A percentile compares a stretch with the other conserved stretches of the same genome.
phyloP scores from a whole-genome alignment of 768 basidiomycete genomes.

The Naganishia onofrii region DNA sequence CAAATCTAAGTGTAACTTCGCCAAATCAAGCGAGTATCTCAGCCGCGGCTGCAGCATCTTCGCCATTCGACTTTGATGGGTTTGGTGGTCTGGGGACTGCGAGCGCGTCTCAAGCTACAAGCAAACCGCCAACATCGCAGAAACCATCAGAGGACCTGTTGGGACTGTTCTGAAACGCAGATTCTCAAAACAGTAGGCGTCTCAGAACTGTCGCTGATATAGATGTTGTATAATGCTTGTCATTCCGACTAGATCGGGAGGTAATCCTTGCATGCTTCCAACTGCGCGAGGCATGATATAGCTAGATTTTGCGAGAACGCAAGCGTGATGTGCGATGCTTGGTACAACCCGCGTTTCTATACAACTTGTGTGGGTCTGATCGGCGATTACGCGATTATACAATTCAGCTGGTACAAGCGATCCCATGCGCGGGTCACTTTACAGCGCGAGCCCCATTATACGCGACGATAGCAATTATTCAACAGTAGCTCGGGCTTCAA shows the following conservation, averaged over 20 bases:
- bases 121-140: neutral
- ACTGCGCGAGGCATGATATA: constrained; percentile 1
- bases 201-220: too few relatives aligned
- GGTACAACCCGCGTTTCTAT: neutral
- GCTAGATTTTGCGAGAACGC: neutral
- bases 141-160: constrained; percentile 17
- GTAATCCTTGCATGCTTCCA: neutral
- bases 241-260: neutral
- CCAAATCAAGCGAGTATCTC: constrained; percentile 8
- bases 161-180: neutral
- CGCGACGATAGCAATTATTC: constrained; percentile 3
- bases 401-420: constrained; percentile 5
- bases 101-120: neutral
- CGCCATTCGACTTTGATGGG: constrained; percentile 17
- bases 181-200: too few relatives aligned
- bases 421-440: constrained; percentile 3
- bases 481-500: neutral
- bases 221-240: constrained; percentile 8
- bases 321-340: neutral
- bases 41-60: constrained; percentile 10
- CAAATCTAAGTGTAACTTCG: constrained; percentile 3
- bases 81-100: neutral
- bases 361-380: neutral
- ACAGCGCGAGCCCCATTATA: neutral
- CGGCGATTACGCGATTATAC: neutral